Evolutionary conservation across 1,284 basidiomycete species (phyloP).

Genomic region (Ustilago hordei): DNA sequence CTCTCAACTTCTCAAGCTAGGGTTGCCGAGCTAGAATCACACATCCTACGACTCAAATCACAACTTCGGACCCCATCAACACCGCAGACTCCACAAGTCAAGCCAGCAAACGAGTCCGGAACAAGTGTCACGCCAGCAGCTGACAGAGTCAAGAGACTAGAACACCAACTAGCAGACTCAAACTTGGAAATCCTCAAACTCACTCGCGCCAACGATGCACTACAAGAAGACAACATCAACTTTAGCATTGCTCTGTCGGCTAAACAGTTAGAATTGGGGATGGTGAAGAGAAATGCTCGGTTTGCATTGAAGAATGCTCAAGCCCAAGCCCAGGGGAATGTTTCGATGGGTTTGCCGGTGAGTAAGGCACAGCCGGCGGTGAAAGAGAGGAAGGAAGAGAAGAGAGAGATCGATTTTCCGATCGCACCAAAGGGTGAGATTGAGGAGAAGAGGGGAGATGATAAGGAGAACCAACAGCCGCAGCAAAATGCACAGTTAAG

Average conservation of each 20-base stretch:
- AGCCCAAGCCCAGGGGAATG: neutral
- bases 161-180: conserved; percentile 14
- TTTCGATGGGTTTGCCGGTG: conserved; percentile 2
- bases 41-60: conserved; percentile 19
- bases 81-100: neutral
- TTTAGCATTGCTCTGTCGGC: conserved; percentile 57
- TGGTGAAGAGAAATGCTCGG: conserved; percentile 55
- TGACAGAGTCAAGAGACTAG: neutral
- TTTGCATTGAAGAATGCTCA: conserved; percentile 40
- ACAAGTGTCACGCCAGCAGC: too few species aligned
- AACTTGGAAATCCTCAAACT: conserved; percentile 48
- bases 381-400: neutral
- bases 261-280: conserved; percentile 55
- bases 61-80: conserved; percentile 8
- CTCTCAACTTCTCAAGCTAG: neutral
- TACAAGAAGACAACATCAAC: conserved; percentile 52
- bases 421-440: conserved; percentile 2
- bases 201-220: conserved; percentile 55
- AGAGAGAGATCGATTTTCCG: conserved; percentile 10
- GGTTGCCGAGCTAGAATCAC: conserved; percentile 6
- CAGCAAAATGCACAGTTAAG: neutral
- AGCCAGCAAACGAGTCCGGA: too few species aligned
- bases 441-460: neutral
- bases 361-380: neutral
- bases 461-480: conserved; percentile 9